A percentile compares a stretch with the other conserved stretches of the same genome.
These are phyloP conservation scores for Kluyveromyces nonfermentans DNA, from an alignment of 805 yeast genomes.

Conservation along the genomic window DNA sequence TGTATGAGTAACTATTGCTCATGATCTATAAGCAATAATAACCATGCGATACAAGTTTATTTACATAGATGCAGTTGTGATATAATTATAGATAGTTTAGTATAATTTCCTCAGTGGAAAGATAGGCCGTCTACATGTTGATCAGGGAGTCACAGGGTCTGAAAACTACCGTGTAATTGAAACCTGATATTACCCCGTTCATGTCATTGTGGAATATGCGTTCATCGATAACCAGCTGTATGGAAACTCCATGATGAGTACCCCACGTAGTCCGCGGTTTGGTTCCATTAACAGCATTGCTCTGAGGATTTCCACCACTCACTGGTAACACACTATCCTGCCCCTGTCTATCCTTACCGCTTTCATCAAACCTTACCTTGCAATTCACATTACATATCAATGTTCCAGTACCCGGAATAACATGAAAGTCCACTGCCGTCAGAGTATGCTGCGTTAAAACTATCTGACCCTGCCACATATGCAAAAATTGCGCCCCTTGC, in stretches of 20 bases:
- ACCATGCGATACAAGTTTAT: background rate
- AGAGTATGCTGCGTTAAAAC: slow-evolving; percentile 48
- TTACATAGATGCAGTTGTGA: background rate
- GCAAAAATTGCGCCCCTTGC: slow-evolving; percentile 22
- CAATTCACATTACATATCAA: slow-evolving; percentile 41
- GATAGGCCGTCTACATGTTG: slow-evolving; percentile 5
- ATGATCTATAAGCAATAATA: no score
- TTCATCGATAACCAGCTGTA: slow-evolving; percentile 50
- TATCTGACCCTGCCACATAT: slow-evolving; percentile 26
- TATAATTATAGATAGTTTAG: background rate
- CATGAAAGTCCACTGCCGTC: slow-evolving; percentile 57
- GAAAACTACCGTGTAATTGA: slow-evolving; percentile 59
- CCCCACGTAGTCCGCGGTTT: slow-evolving; percentile 52
- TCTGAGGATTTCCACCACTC: slow-evolving; percentile 3
- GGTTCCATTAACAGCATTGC: slow-evolving; percentile 6
- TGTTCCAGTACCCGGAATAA: slow-evolving; percentile 55
- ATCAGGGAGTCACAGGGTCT: slow-evolving; percentile 45
- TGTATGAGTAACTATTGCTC: no score
- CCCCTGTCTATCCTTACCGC: slow-evolving; percentile 58
- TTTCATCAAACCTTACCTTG: slow-evolving; percentile 68
- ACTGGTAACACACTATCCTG: slow-evolving; percentile 45
- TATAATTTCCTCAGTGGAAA: background rate
- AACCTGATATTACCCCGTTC: slow-evolving; percentile 38
- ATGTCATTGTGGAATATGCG: slow-evolving; percentile 28
- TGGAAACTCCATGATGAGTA: slow-evolving; percentile 57